Conservation (phyloP, 352 stramenopile species). For the Phytopythium vexans region DNA sequence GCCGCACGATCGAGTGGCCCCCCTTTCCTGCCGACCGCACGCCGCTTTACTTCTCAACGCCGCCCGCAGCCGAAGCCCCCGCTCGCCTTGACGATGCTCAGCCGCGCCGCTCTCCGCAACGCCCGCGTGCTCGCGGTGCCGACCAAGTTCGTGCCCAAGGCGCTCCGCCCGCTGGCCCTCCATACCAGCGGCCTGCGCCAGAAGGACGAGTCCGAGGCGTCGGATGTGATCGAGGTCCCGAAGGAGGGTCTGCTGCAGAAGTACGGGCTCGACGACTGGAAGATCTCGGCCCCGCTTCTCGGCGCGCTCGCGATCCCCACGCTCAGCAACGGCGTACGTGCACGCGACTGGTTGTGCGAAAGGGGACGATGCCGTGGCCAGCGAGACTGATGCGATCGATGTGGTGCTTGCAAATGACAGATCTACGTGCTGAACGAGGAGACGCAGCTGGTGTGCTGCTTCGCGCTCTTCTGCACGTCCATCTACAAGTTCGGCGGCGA, state of each 20-base stretch:
- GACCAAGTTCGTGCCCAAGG: conserved; percentile 38
- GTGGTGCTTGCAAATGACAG: conserved; percentile 16
- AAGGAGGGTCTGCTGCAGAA: conserved; percentile 58
- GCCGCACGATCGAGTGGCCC: conserved; percentile 6
- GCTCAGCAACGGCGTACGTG: conserved; percentile 78
- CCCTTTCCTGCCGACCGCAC: not conserved
- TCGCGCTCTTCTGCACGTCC: conserved; percentile 82
- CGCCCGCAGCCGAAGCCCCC: not conserved
- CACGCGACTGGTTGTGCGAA: not conserved
- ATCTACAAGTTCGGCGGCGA: conserved; percentile 85
- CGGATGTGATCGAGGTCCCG: conserved; percentile 34
- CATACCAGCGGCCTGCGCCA: conserved; percentile 52
- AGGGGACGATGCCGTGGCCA: not conserved
- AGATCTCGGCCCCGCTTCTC: conserved; percentile 76
- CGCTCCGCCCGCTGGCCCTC: conserved; percentile 40
- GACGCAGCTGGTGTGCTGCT: conserved; percentile 81
- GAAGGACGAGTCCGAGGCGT: conserved; percentile 48
- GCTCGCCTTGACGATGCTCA: conserved; percentile 49
- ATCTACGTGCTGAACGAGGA: conserved; percentile 87
- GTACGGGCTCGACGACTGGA: conserved; percentile 79
- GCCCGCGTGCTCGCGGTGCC: conserved; percentile 42
- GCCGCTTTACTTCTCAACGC: conserved; percentile 1
- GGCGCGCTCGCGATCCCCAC: conserved; percentile 67
- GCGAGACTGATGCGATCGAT: conserved; percentile 5
- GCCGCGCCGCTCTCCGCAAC: conserved; percentile 69